Evolutionary conservation across 1,284 basidiomycete genomes (phyloP).

Genomic region (Leccinum angustisporum): DNA sequence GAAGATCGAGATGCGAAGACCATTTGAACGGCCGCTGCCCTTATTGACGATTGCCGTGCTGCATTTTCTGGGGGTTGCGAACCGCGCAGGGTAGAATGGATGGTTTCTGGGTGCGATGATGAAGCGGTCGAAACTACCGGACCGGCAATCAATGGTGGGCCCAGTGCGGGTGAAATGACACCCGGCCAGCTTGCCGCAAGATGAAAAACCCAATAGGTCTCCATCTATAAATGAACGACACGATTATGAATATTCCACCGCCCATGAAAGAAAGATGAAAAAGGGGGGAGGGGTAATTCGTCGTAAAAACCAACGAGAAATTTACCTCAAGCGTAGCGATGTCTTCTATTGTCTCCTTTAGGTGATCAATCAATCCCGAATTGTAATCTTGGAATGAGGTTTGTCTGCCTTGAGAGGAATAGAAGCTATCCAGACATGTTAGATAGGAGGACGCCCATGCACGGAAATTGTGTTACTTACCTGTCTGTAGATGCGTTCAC

Average conservation of each 20-base stretch:
- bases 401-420: conserved; percentile 80
- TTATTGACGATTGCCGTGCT: conserved; percentile 47
- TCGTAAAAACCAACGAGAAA: conserved; percentile 9
- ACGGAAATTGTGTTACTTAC: conserved; percentile 43
- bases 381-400: conserved; percentile 82
- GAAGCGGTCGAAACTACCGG: conserved; percentile 40
- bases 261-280: neutral
- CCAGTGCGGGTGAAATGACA: conserved; percentile 21
- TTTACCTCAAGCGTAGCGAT: conserved; percentile 69
- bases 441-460: conserved; percentile 8
- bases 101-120: conserved; percentile 19
- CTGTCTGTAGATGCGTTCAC: conserved; percentile 79
- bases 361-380: conserved; percentile 56
- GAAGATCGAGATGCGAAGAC: conserved; percentile 79
- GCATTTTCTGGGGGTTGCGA: conserved; percentile 27
- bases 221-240: conserved; percentile 57
- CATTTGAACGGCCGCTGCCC: conserved; percentile 79
- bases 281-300: neutral
- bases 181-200: conserved; percentile 63
- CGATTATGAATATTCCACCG: conserved; percentile 3
- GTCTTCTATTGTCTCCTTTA: conserved; percentile 49
- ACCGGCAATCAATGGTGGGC: conserved; percentile 45
- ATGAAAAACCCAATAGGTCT: conserved; percentile 77
- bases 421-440: conserved; percentile 54
- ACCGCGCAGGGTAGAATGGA: conserved; percentile 33